These are phyloP conservation scores for Phytopythium vexans DNA, from an alignment of 352 stramenopile species.

Conservation along the genomic window DNA sequence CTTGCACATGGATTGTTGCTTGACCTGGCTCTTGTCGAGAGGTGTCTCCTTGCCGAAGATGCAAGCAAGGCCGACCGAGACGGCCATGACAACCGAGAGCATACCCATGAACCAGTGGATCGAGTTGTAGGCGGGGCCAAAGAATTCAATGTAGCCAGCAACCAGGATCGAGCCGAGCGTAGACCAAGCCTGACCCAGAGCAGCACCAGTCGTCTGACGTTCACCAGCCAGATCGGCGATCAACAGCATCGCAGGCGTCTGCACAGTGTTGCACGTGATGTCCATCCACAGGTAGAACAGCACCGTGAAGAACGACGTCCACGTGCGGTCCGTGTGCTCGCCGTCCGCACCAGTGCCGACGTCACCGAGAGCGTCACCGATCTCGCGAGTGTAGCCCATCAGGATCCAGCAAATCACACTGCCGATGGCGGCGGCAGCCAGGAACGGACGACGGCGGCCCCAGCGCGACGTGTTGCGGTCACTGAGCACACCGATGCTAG, in stretches of 20 bases:
- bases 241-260: constrained; percentile 39
- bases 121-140: constrained; percentile 41
- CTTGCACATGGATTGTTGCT: not conserved
- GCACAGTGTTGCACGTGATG: constrained; percentile 47
- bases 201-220: constrained; percentile 43
- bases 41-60: constrained; percentile 29
- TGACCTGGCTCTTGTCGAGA: constrained; percentile 8
- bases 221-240: constrained; percentile 56
- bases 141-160: constrained; percentile 43
- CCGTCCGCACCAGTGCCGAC: constrained; percentile 20
- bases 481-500: constrained; percentile 42
- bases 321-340: constrained; percentile 30
- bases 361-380: too few species aligned
- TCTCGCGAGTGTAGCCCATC: constrained; percentile 50
- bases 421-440: constrained; percentile 26
- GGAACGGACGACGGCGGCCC: constrained; percentile 35
- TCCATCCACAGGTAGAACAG: constrained; percentile 70
- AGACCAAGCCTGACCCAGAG: constrained; percentile 41
- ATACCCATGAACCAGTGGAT: constrained; percentile 52
- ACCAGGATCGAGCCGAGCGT: constrained; percentile 46
- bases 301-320: constrained; percentile 44
- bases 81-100: constrained; percentile 35
- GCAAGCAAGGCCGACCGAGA: constrained; percentile 28
- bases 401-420: constrained; percentile 45
- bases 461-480: constrained; percentile 29